Evolutionary conservation across 805 yeast species (phyloP), one percentile per base, ranked within the genome.

Genomic region (Schizosaccharomyces osmophilus): DNA sequence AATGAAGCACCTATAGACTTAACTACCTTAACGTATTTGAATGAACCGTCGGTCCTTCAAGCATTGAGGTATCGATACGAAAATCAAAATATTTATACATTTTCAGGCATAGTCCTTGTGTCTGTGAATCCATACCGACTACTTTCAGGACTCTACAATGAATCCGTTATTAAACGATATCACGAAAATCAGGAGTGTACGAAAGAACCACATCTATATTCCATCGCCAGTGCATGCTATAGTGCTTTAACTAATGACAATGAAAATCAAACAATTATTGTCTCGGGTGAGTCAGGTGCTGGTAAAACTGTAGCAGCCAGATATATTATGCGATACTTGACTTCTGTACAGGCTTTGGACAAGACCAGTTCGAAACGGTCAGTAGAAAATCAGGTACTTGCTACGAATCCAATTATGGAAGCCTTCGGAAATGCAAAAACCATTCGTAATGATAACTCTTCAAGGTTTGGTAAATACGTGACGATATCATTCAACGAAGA

Each of bases 391-490:
- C 95, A 87, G 73, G 93, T 90, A 62, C 78, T 90, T 68, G 97
- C 98, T 15, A 93, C 97, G 0, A 90, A 90, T 70, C 97, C 97
- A 1, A 84, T 93, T 67, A 85, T 93, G 84, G 98, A 93, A 74
- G 93, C 97, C 0, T 93, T 93, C 72, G 98, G 98, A 76, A 93
- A 94, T 72, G 98, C 98, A 6, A 90, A 90, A 70, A 90, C 98
- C 1, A 84, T 95, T 19, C 83, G 98, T 76, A 90, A 90, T 71
- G 97, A 90, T 74, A 90, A 90, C 73, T 93, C 97, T 39, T 90
- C 97, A 31, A 83, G 98, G 72, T 94, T 93, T 69, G 98, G 98
- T 69, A 90, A 90, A 72, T 90, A 90, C 71, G 77, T 90, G 66
- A 97, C 90, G 73, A 90, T 90, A 67, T 75, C 87, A 66, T 90